A percentile compares a stretch with the other conserved stretches of the same genome.
Conservation (phyloP, 2,329 filamentous ascomycete species). For the Fusarium tricinctum region DNA sequence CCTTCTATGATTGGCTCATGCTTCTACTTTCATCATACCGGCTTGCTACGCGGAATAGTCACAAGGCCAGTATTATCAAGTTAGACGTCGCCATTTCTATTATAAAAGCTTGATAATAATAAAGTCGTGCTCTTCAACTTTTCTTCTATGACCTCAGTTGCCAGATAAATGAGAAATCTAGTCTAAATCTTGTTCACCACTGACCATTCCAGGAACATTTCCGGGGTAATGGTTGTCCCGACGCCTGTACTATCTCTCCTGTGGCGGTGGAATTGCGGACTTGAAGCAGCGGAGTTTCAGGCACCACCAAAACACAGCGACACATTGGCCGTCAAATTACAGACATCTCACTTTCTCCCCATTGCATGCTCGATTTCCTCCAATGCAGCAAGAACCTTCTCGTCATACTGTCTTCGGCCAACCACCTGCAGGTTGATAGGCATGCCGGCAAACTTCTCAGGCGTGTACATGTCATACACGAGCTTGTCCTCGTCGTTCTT, state of each 20-base stretch:
- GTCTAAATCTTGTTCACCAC: background rate
- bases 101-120: too few relatives aligned
- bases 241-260: fast-evolving
- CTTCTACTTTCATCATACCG: background rate
- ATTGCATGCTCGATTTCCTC: constrained; percentile 46
- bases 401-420: constrained; percentile 50
- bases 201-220: background rate
- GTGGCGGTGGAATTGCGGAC: background rate
- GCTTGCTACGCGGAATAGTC: background rate
- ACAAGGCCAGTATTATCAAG: background rate
- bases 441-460: constrained; percentile 45
- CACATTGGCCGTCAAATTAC: background rate
- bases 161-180: background rate
- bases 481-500: constrained; percentile 51
- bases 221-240: constrained; percentile 2
- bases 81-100: background rate
- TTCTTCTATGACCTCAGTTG: background rate
- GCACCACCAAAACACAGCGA: background rate
- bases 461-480: constrained; percentile 49
- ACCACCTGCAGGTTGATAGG: constrained; percentile 51
- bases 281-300: background rate
- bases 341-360: constrained; percentile 29
- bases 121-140: background rate
- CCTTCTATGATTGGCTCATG: background rate
- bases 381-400: constrained; percentile 51